phyloP scores from a whole-genome alignment of 1,284 basidiomycete genomes.

The Moesziomyces globuligerus region DNA sequence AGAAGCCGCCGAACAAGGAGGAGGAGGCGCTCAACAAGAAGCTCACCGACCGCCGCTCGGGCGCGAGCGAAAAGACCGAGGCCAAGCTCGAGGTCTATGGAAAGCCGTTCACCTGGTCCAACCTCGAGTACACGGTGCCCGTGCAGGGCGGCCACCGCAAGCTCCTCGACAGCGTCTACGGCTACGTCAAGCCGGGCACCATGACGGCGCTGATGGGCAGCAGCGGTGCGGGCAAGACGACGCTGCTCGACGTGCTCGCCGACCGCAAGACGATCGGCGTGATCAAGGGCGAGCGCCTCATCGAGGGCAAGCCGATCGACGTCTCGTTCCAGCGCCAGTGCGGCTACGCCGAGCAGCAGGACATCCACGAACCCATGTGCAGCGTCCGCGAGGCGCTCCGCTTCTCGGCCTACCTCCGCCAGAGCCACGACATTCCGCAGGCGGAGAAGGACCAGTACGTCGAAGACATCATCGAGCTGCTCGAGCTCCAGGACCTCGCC shows the following conservation, averaged over 20 bases:
- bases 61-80: conserved; percentile 45
- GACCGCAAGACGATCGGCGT: conserved; percentile 81
- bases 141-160: conserved; percentile 73
- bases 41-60: conserved; percentile 29
- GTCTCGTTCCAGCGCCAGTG: conserved; percentile 77
- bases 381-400: conserved; percentile 83
- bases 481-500: conserved; percentile 77
- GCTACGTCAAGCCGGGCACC: conserved; percentile 81
- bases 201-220: conserved; percentile 79
- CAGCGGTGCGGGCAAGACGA: conserved; percentile 75
- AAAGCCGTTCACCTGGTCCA: conserved; percentile 69
- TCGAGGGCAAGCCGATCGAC: conserved; percentile 79
- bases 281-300: conserved; percentile 80
- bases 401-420: conserved; percentile 84
- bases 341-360: conserved; percentile 80
- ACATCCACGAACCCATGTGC: conserved; percentile 82
- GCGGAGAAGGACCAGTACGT: conserved; percentile 83
- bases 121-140: conserved; percentile 70
- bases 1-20: conserved; percentile 47
- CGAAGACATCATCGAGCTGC: conserved; percentile 80
- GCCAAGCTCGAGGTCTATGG: conserved; percentile 55
- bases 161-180: conserved; percentile 81
- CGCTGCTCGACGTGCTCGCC: conserved; percentile 82
- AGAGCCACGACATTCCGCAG: conserved; percentile 75
- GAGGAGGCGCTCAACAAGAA: conserved; percentile 46